phyloP scores from a whole-genome alignment of 768 basidiomycete genomes.

The Sistotremastrum suecicum region DNA sequence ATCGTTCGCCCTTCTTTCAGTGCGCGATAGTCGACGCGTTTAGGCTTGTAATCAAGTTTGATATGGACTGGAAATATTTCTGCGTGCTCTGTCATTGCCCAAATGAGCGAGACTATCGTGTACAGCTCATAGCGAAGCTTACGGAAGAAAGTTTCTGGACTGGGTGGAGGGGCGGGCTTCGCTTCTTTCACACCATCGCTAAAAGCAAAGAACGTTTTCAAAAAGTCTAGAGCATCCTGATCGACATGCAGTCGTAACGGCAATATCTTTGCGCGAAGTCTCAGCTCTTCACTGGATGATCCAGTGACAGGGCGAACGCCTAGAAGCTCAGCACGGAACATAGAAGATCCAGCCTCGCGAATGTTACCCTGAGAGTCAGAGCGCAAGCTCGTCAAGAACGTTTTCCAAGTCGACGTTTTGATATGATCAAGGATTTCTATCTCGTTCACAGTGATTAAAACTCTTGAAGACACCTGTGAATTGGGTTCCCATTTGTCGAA shows the following conservation, averaged over 20 bases:
- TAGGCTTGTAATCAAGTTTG: slow-evolving; percentile 96
- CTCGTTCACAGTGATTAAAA: slow-evolving; percentile 52
- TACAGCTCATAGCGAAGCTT: slow-evolving; percentile 13
- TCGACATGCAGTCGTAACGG: slow-evolving; percentile 91
- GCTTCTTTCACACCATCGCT: slow-evolving; percentile 36
- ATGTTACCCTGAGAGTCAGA: slow-evolving; percentile 79
- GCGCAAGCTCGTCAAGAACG: slow-evolving; percentile 79
- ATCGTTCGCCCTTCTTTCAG: slow-evolving; percentile 83
- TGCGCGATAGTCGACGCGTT: slow-evolving; percentile 88
- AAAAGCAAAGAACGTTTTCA: slow-evolving; percentile 94
- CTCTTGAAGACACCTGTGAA: slow-evolving; percentile 45
- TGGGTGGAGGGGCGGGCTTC: slow-evolving; percentile 15
- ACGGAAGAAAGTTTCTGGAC: slow-evolving; percentile 57
- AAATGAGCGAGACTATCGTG: slow-evolving; percentile 2
- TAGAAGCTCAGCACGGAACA: slow-evolving; percentile 78
- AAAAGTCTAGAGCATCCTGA: slow-evolving; percentile 95
- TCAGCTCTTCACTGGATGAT: slow-evolving; percentile 57
- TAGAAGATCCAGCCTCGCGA: slow-evolving; percentile 82
- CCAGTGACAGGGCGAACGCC: slow-evolving; percentile 60
- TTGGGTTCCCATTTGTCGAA: slow-evolving; percentile 49
- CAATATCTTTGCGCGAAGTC: slow-evolving; percentile 79
- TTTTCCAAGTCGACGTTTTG: slow-evolving; percentile 97
- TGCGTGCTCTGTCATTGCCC: slow-evolving; percentile 51
- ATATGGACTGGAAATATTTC: slow-evolving; percentile 92
- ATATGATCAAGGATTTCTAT: slow-evolving; percentile 93